phyloP scores from a whole-genome alignment of 164 flowering plant species.

The Macadamia integrifolia region DNA sequence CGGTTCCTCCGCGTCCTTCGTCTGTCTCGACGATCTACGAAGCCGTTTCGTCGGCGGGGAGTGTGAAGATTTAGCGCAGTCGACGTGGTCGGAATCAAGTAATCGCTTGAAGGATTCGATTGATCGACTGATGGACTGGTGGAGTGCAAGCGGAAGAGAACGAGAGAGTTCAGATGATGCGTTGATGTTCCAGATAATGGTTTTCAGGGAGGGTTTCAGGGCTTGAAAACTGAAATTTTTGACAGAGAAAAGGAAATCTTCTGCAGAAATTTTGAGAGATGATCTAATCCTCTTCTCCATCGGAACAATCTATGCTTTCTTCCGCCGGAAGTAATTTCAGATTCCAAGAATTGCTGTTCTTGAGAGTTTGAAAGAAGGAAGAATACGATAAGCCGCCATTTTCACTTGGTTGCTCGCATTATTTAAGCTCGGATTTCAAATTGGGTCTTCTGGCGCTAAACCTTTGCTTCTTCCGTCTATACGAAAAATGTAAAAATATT shows the following conservation, averaged over 20 bases:
- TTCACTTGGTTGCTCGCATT: too few species aligned
- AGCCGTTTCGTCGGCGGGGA: conserved; percentile 66
- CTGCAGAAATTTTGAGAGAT: conserved; percentile 53
- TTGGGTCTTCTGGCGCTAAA: too few species aligned
- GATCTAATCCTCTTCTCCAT: conserved; percentile 86
- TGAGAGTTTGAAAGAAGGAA: too few species aligned
- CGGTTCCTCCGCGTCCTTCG: conserved; percentile 13
- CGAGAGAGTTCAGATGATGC: conserved; percentile 44
- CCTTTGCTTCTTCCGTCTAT: too few species aligned
- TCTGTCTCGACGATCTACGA: conserved; percentile 44
- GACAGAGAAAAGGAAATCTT: conserved; percentile 57
- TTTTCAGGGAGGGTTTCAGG: conserved; percentile 52
- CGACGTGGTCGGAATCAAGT: conserved; percentile 6
- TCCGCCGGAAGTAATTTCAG: too few species aligned
- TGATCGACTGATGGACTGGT: conserved; percentile 39
- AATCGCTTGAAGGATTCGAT: conserved; percentile 34
- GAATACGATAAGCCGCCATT: too few species aligned
- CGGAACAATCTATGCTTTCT: neutral
- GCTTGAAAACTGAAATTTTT: conserved; percentile 36
- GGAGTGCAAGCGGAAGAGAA: conserved; percentile 63
- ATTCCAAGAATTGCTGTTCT: too few species aligned
- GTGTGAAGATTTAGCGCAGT: conserved; percentile 19
- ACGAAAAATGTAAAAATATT: too few species aligned
- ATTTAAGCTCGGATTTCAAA: too few species aligned
- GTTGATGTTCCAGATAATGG: conserved; percentile 44